Conservation (phyloP, 257 asterid species). For the Mitragyna speciosa region DNA sequence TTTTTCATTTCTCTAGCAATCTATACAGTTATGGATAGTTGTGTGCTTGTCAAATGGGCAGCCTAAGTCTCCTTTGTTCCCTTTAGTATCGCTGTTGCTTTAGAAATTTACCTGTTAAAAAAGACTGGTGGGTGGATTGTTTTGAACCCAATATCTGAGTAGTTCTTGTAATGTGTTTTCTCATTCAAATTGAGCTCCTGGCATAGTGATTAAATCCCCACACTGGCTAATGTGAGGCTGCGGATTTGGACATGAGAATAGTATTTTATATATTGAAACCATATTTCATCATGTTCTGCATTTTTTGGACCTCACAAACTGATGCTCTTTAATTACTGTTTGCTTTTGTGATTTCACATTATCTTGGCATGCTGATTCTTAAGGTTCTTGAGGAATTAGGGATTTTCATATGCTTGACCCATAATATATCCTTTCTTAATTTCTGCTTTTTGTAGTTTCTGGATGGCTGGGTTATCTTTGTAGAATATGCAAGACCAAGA, state of each 20-base stretch:
- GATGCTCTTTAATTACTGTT: background rate
- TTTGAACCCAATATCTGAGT: background rate
- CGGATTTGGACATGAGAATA: background rate
- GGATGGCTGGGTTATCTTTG: constrained; percentile 87
- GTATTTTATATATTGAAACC: background rate
- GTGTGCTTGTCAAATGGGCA: background rate
- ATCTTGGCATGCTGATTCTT: background rate
- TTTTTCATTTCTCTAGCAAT: background rate
- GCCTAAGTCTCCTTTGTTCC: background rate
- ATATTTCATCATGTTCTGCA: background rate
- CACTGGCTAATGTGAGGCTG: background rate
- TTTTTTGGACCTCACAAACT: background rate
- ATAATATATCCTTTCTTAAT: background rate
- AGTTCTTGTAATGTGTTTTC: background rate
- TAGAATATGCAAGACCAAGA: constrained; percentile 80
- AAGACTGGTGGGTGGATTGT: background rate
- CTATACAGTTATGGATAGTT: background rate
- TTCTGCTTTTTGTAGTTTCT: constrained; percentile 50
- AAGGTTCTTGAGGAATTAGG: background rate
- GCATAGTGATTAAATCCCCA: background rate
- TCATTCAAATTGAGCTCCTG: background rate
- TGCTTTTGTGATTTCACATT: background rate
- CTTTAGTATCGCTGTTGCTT: background rate
- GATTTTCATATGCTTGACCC: background rate
- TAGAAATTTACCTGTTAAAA: background rate